Evolutionary conservation across 1,284 basidiomycete genomes (phyloP).

Genomic region (Apiotrichum sp.): DNA sequence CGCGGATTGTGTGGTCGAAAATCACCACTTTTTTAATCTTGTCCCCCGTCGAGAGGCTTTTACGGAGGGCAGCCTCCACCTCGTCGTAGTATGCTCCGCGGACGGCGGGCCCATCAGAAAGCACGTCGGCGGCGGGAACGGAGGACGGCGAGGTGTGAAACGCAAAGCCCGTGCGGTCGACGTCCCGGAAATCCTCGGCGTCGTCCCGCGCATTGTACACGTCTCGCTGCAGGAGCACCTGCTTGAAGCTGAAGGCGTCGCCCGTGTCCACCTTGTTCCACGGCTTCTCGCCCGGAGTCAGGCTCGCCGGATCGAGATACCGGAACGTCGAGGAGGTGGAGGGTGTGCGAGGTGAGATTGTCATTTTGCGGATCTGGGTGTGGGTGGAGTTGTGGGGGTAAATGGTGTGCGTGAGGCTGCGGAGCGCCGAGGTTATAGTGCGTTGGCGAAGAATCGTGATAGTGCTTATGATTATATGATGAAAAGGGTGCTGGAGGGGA

Average conservation of each 20-base stretch:
- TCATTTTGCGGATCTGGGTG: not conserved
- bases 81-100: constrained; percentile 13
- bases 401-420: not conserved
- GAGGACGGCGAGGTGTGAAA: constrained; percentile 14
- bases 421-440: no score
- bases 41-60: constrained; percentile 8
- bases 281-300: constrained; percentile 2
- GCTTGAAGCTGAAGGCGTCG: not conserved
- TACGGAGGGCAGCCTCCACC: constrained; percentile 10
- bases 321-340: constrained; percentile 8
- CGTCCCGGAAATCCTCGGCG: constrained; percentile 11
- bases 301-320: constrained; percentile 9
- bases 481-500: no score
- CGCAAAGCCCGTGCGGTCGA: constrained; percentile 16
- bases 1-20: constrained; percentile 20
- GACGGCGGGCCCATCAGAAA: constrained; percentile 8
- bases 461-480: no score
- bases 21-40: constrained; percentile 9
- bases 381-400: not conserved
- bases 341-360: not conserved
- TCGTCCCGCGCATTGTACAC: constrained; percentile 17
- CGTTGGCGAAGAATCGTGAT: no score
- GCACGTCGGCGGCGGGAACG: constrained; percentile 4
- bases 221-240: not conserved
- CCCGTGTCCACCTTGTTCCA: constrained; percentile 17